These are phyloP conservation scores for Tolypocladium album DNA, from an alignment of 2,329 filamentous ascomycete species.

Conservation along the genomic window DNA sequence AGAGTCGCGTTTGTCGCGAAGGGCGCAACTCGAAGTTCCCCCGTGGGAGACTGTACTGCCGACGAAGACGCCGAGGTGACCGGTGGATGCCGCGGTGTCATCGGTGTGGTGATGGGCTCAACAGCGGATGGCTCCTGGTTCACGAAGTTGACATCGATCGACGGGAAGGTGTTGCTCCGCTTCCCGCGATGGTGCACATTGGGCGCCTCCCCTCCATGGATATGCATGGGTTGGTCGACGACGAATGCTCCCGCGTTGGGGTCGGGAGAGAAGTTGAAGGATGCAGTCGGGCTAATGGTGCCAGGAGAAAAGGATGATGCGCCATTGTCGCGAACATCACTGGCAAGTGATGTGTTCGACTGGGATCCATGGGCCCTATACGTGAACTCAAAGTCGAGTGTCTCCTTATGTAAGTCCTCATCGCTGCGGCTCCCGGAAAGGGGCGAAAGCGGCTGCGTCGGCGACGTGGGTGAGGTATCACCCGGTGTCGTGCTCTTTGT, in stretches of 20 bases:
- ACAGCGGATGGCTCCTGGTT: constrained; percentile 21
- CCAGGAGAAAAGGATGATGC: constrained; percentile 59
- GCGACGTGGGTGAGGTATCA: constrained; percentile 63
- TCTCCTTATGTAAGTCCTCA: constrained; percentile 49
- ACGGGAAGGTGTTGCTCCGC: constrained; percentile 78
- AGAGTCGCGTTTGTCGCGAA: constrained; percentile 35
- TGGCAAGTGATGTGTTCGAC: constrained; percentile 20
- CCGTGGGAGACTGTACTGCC: constrained; percentile 39
- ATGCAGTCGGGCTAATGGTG: constrained; percentile 62
- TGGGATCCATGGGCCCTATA: constrained; percentile 23
- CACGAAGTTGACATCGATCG: constrained; percentile 51
- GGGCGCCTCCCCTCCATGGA: constrained; percentile 23
- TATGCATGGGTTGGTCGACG: constrained; percentile 25
- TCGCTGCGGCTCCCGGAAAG: constrained; percentile 60
- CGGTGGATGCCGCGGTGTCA: constrained; percentile 40
- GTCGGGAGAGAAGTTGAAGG: constrained; percentile 68
- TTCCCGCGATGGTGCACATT: constrained; percentile 57
- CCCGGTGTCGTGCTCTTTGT: constrained; percentile 30
- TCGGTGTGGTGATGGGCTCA: constrained; percentile 24
- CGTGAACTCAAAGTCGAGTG: constrained; percentile 19
- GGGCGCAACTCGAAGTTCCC: constrained; percentile 29
- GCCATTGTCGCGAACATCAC: constrained; percentile 16
- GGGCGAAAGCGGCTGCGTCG: constrained; percentile 54
- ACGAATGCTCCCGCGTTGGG: constrained; percentile 56
- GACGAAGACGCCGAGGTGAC: constrained; percentile 36